Evolutionary conservation across 768 basidiomycete genomes (phyloP), one percentile per base, ranked within the genome.

Genomic region (Gloeostereum incarnatum): DNA sequence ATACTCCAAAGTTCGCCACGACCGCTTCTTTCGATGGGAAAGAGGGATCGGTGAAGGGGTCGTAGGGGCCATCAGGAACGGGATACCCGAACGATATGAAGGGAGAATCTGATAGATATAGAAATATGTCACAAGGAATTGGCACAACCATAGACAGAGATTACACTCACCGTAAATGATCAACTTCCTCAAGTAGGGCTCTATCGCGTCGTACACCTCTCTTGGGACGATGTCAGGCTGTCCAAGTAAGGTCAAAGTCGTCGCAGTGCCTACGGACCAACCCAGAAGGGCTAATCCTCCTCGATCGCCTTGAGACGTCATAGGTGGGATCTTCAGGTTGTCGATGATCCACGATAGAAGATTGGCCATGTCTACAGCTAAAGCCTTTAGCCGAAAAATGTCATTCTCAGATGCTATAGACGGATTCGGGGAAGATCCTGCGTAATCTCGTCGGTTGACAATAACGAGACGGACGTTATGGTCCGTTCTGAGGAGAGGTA

Each of bases 221-320:
- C 29, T 25, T 8, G 38, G 38, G 6, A 42, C 21, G 10, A 21
- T 13, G 11, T 40, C 22, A 6, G 40, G 35, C 8, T 40, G 39
- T 13, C 39, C 39, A 16, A 40, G 29, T n/a, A 40, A n/a, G n/a
- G 31, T 13, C 10, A 45, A 20, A 26, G 44, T 13, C 7, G 29
- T 34, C 10, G 27, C 29, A 27, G 27, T 40, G 11, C 45, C 45
- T 7, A 46, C 14, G 6, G 45, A 46, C 45, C 45, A 46, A 6
- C 44, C 44, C 44, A 39, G 27, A 14, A 46, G 13, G 10, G 38
- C 44, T 11, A 46, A n/a, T 13, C 45, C 45, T 7, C 45, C 45
- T 5, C 8, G 11, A 9, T 23, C 45, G 10, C 25, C 21, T 6
- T 14, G 26, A 29, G 14, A 8, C 9, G 9, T 29, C 8, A 29